Percentiles rank a stretch among this genome's conserved stretches.
Evolutionary conservation across 768 basidiomycete genomes (phyloP).

Genomic region (Sistotremastrum niveocremeum): DNA sequence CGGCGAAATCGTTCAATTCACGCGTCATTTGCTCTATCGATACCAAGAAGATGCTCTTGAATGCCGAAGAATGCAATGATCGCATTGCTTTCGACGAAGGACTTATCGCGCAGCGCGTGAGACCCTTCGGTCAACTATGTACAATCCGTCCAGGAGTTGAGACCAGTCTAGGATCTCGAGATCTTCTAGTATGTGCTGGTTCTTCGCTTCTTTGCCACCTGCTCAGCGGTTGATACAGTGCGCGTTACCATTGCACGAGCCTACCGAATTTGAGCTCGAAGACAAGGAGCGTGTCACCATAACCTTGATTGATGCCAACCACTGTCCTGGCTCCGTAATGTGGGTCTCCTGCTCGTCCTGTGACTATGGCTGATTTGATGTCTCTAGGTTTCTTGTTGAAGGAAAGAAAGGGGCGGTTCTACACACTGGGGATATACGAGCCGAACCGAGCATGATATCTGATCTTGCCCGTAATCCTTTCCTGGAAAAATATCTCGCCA

Average conservation of each 20-base stretch:
- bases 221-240: constrained; percentile 24
- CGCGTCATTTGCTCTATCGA: constrained; percentile 67
- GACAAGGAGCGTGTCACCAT: constrained; percentile 48
- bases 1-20: constrained; percentile 59
- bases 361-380: neutral
- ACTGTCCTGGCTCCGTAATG: constrained; percentile 93
- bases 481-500: constrained; percentile 55
- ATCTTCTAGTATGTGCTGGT: constrained; percentile 43
- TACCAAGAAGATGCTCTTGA: constrained; percentile 76
- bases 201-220: neutral
- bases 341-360: constrained; percentile 20
- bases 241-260: constrained; percentile 46
- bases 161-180: constrained; percentile 41
- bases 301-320: constrained; percentile 82
- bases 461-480: constrained; percentile 54
- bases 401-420: constrained; percentile 57
- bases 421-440: constrained; percentile 89
- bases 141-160: constrained; percentile 33
- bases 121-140: constrained; percentile 59
- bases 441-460: constrained; percentile 71
- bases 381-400: constrained; percentile 72
- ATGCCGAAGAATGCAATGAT: constrained; percentile 58
- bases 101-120: constrained; percentile 33
- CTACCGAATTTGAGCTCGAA: constrained; percentile 46
- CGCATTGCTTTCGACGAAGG: constrained; percentile 42